phyloP scores from a whole-genome alignment of 768 basidiomycete genomes.

The Boletus bicolor region DNA sequence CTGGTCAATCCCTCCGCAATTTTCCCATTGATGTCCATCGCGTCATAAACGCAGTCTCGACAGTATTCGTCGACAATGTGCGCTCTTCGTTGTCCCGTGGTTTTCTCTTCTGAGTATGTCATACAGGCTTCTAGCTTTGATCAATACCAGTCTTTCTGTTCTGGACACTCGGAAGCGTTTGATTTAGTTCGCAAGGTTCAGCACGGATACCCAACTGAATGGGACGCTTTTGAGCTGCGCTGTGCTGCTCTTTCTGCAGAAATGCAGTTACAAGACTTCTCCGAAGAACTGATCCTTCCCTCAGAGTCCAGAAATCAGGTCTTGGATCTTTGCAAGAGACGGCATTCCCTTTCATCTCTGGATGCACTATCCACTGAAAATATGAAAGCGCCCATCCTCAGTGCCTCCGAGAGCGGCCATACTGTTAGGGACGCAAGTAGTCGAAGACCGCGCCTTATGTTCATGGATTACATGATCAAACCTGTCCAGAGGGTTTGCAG shows the following conservation, averaged over 20 bases:
- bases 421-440: constrained; percentile 24
- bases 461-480: constrained; percentile 91
- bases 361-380: constrained; percentile 38
- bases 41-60: constrained; percentile 39
- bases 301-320: constrained; percentile 8
- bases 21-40: constrained; percentile 42
- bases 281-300: constrained; percentile 1
- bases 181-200: constrained; percentile 67
- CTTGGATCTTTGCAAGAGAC: constrained; percentile 36
- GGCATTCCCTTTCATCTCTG: constrained; percentile 50
- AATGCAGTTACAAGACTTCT: constrained; percentile 21
- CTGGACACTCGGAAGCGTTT: constrained; percentile 79
- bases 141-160: constrained; percentile 83
- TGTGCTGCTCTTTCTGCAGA: constrained; percentile 57
- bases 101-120: constrained; percentile 3
- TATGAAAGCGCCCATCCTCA: constrained; percentile 32
- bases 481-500: constrained; percentile 96
- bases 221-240: constrained; percentile 79
- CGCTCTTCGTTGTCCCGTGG: constrained; percentile 2
- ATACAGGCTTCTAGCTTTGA: constrained; percentile 68
- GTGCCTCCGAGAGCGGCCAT: constrained; percentile 31
- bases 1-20: neutral
- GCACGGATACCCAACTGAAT: constrained; percentile 63
- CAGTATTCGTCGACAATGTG: constrained; percentile 60
- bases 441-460: constrained; percentile 47